Conservation (phyloP, 768 basidiomycete species). For the Scleroderma citrinum region DNA sequence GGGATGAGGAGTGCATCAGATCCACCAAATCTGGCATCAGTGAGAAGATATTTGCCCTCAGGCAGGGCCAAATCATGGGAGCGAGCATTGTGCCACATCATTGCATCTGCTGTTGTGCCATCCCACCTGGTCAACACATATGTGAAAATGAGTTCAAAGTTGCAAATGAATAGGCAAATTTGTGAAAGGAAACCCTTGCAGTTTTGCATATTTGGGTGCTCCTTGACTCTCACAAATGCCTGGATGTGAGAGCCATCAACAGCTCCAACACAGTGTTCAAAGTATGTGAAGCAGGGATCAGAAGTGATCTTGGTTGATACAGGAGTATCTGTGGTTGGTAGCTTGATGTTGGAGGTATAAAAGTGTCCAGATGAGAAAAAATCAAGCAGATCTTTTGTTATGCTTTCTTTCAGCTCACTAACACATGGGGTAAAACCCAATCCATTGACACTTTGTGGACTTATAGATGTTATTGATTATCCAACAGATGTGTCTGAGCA, state of each 20-base stretch:
- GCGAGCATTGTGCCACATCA: slow-evolving; percentile 6
- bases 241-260: slow-evolving; percentile 22
- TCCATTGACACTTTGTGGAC: too few relatives aligned
- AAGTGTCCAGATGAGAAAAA: slow-evolving; percentile 19
- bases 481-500: too few relatives aligned
- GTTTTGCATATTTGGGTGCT: neutral
- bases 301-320: slow-evolving; percentile 14
- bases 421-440: too few relatives aligned
- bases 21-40: neutral
- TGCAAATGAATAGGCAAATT: slow-evolving; percentile 13
- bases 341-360: slow-evolving; percentile 17
- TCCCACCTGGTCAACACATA: slow-evolving; percentile 14
- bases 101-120: slow-evolving; percentile 9
- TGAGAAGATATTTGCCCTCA: slow-evolving; percentile 27
- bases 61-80: slow-evolving; percentile 17
- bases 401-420: too few relatives aligned
- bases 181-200: slow-evolving; percentile 9
- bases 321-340: slow-evolving; percentile 10
- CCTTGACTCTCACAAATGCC: neutral
- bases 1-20: slow-evolving; percentile 28
- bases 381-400: too few relatives aligned
- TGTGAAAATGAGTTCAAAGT: slow-evolving; percentile 12
- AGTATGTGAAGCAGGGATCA: slow-evolving; percentile 27
- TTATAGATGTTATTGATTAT: too few relatives aligned
- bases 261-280: slow-evolving; percentile 29